Percentiles rank a stretch among this genome's conserved stretches.
Evolutionary conservation across 306 rosid genomes (phyloP).

Genomic region (Medicago ruthenica): DNA sequence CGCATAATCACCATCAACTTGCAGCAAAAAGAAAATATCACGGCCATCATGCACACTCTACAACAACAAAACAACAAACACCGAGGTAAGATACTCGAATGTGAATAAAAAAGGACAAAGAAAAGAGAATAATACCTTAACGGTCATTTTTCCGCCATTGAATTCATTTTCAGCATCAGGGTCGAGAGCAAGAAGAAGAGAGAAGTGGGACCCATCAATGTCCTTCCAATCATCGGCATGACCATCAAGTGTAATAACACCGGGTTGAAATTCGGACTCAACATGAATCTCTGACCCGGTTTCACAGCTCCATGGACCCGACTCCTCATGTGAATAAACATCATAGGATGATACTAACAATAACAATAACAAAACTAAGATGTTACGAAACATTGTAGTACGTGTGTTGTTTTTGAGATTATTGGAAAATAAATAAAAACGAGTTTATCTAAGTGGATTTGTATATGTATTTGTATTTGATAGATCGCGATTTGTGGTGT

Average conservation of each 20-base stretch:
- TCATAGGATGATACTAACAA: constrained; percentile 38
- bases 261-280: constrained; percentile 67
- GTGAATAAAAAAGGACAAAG: not conserved
- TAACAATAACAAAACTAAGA: constrained; percentile 43
- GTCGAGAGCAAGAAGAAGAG: constrained; percentile 89
- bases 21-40: constrained; percentile 77
- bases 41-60: constrained; percentile 93
- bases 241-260: constrained; percentile 81
- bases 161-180: constrained; percentile 79
- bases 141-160: constrained; percentile 74
- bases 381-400: constrained; percentile 49
- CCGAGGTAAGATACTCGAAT: not conserved
- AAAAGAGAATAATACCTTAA: constrained; percentile 57
- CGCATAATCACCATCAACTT: constrained; percentile 78
- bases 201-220: constrained; percentile 75
- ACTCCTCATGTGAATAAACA: constrained; percentile 76
- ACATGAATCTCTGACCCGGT: constrained; percentile 71
- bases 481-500: constrained; percentile 16
- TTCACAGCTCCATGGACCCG: constrained; percentile 85
- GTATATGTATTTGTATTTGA: not conserved
- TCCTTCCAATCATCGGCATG: constrained; percentile 91
- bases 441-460: not conserved
- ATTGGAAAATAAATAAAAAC: not conserved
- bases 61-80: constrained; percentile 41
- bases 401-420: not conserved